Evolutionary conservation across 1,284 basidiomycete genomes (phyloP).

Genomic region (Macrocystidia cucumis): DNA sequence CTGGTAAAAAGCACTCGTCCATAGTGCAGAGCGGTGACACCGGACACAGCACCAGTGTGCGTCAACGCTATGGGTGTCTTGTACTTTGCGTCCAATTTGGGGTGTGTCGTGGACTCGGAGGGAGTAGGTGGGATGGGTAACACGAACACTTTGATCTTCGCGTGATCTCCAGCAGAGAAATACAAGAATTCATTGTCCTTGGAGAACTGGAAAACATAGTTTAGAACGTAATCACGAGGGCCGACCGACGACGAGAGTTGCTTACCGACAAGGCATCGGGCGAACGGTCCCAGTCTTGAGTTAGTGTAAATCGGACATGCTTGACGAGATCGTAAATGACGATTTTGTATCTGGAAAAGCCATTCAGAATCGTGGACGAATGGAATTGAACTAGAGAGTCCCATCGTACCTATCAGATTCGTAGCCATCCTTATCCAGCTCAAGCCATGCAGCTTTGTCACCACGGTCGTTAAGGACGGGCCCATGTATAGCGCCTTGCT

Average conservation of each 20-base stretch:
- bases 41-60: conserved; percentile 43
- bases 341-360: conserved; percentile 53
- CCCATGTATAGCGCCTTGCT: conserved; percentile 73
- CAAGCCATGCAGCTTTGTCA: conserved; percentile 77
- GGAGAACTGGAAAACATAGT: conserved; percentile 48
- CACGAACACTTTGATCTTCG: conserved; percentile 66
- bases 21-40: conserved; percentile 50
- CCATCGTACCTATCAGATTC: conserved; percentile 64
- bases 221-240: no score
- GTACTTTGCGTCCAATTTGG: conserved; percentile 39
- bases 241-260: no score
- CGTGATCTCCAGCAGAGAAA: conserved; percentile 70
- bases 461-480: conserved; percentile 65
- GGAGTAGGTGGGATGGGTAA: conserved; percentile 61
- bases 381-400: conserved; percentile 1
- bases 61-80: conserved; percentile 53
- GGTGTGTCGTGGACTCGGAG: conserved; percentile 37
- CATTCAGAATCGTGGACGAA: no score
- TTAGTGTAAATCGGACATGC: conserved; percentile 62
- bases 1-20: conserved; percentile 60
- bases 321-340: conserved; percentile 71
- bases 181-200: conserved; percentile 64
- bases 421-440: conserved; percentile 82
- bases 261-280: conserved; percentile 52
- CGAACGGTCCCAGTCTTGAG: conserved; percentile 80